Evolutionary conservation across 805 yeast genomes (phyloP), one percentile per base, ranked within the genome.

Genomic region (Zygosaccharomyces lentus): DNA sequence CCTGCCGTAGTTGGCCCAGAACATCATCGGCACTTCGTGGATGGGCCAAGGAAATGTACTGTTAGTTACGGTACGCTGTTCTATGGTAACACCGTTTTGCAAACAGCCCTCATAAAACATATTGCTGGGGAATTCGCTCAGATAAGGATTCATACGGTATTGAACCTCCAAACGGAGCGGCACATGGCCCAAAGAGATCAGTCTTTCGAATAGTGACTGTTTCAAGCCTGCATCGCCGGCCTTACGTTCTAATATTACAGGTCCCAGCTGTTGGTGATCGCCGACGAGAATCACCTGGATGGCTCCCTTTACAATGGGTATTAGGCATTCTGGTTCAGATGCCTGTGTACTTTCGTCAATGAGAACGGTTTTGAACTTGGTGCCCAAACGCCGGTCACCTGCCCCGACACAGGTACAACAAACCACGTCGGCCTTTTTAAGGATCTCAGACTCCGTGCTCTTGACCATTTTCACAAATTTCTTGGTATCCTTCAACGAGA

Each of bases 261-360:
- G 97, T 1, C 97, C 96, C 53, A 90, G 72, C 70, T 90, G 98
- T 68, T 88, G 91, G 67, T 91, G 97, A 65, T 90, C 98, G 59
- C 98, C 98, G 31, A 89, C 96, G 27, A 90, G 69, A 37, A 90
- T 78, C 6, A 89, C 87, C 62, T 90, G 96, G 60, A 84, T 84
- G 37, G 95, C 89, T 21, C 96, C 96, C 54, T 82, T 84, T 2
- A 84, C 88, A 31, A 90, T 78, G 9, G 98, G 96, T 53, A 90
- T 87, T 57, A 90, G 73, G 57, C 86, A 80, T 64, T 89, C 96
- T 1, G 96, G 96, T 64, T 90, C 98, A 0, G 91, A 78, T 2
- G 96, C 91, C 68, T 91, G 97, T 0, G 97, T 88, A 58, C 88
- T 82, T 69, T 90, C 98, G 67, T 90, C 98, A 49, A 90, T 85